Conservation (phyloP, 805 yeast genomes). For the Tetrapisispora iriomotensis region DNA sequence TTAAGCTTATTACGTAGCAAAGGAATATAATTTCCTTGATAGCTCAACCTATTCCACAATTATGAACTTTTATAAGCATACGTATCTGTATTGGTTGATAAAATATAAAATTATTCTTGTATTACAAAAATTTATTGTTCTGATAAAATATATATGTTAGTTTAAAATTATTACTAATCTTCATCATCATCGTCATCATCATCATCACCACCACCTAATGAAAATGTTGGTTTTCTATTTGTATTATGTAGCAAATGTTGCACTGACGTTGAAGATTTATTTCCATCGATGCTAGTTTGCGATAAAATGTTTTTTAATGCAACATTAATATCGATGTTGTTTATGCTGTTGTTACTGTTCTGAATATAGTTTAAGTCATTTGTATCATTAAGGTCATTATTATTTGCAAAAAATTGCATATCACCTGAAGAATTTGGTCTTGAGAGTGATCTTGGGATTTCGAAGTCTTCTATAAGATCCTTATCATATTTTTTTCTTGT, state of each 20-base stretch:
- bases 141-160: too few relatives aligned
- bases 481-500: constrained; percentile 4
- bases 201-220: constrained; percentile 1
- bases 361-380: not conserved
- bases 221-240: not conserved
- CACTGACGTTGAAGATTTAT: not conserved
- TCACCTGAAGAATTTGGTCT: constrained; percentile 15
- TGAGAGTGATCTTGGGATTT: constrained; percentile 23
- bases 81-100: too few relatives aligned
- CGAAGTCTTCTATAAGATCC: constrained; percentile 1
- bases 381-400: not conserved
- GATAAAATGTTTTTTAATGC: not conserved
- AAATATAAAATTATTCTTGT: too few relatives aligned
- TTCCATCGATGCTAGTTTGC: not conserved
- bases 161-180: not conserved
- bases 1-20: constrained; percentile 66
- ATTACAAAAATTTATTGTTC: too few relatives aligned
- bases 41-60: too few relatives aligned
- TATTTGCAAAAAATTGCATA: not conserved
- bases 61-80: too few relatives aligned
- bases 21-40: constrained; percentile 8
- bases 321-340: not conserved
- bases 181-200: constrained; percentile 1
- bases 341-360: not conserved
- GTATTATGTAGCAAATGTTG: not conserved